A percentile compares a stretch with the other conserved stretches of the same genome.
Evolutionary conservation across 768 basidiomycete genomes (phyloP).

Genomic region (Lepiota brunneoincarnata): DNA sequence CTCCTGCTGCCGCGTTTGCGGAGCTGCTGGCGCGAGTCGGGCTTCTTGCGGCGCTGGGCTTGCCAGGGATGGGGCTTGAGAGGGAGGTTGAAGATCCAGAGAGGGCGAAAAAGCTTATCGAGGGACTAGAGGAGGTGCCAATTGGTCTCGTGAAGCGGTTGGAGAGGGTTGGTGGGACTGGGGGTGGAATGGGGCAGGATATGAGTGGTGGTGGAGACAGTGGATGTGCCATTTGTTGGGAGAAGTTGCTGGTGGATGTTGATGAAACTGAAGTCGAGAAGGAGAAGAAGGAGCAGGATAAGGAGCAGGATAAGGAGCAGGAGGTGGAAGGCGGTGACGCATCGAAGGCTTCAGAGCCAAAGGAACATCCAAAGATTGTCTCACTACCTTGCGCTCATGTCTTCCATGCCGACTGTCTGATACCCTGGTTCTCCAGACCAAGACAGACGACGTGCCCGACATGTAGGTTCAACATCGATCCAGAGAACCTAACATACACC

Average conservation of each 20-base stretch:
- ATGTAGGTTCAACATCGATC: conserved; percentile 82
- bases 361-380: conserved; percentile 46
- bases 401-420: conserved; percentile 74
- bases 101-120: conserved; percentile 60
- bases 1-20: conserved; percentile 1
- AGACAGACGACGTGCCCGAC: conserved; percentile 81
- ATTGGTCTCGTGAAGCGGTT: conserved; percentile 63
- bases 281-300: conserved; percentile 5
- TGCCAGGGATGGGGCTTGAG: conserved; percentile 22
- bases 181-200: conserved; percentile 27
- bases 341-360: conserved; percentile 12
- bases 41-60: conserved; percentile 16
- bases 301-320: not conserved
- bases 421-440: conserved; percentile 82
- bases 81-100: conserved; percentile 58
- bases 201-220: conserved; percentile 32
- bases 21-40: conserved; percentile 16
- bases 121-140: conserved; percentile 65
- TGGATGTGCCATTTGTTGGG: conserved; percentile 79
- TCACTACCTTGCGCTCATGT: conserved; percentile 78
- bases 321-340: conserved; percentile 6
- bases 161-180: conserved; percentile 43
- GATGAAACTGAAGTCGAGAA: conserved; percentile 9
- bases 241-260: conserved; percentile 52
- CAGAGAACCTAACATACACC: conserved; percentile 63